These are phyloP conservation scores for Botrytis tulipae DNA, from an alignment of 2,329 filamentous ascomycete genomes.

Conservation along the genomic window DNA sequence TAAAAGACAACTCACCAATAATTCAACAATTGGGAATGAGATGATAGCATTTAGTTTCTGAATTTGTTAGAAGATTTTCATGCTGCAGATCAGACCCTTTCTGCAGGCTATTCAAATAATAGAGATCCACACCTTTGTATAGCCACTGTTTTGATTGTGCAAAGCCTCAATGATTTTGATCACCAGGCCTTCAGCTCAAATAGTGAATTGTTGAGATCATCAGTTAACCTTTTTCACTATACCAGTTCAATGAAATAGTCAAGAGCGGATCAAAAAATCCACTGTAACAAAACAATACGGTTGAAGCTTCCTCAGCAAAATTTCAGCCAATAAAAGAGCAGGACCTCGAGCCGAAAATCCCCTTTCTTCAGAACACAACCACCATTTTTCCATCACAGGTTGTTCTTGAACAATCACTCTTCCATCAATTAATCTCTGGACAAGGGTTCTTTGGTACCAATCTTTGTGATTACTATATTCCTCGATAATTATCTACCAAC, in stretches of 20 bases:
- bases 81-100: not conserved
- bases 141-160: not conserved
- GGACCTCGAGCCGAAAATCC: not conserved
- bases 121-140: not conserved
- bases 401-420: not conserved
- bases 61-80: accelerated
- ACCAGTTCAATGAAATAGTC: no score
- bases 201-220: not conserved
- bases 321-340: not conserved
- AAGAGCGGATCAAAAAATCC: no score
- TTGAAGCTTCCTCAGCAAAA: not conserved
- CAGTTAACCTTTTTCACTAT: no score
- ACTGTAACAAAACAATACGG: not conserved
- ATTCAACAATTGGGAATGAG: not conserved
- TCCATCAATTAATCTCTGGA: not conserved
- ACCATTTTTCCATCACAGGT: not conserved
- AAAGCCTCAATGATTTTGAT: not conserved
- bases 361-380: not conserved
- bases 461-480: not conserved
- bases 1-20: not conserved
- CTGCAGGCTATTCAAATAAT: not conserved
- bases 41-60: not conserved
- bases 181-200: not conserved
- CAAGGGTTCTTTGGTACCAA: not conserved
- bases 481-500: not conserved